phyloP scores from a whole-genome alignment of 805 yeast genomes.

The Nematodospora valgi region DNA sequence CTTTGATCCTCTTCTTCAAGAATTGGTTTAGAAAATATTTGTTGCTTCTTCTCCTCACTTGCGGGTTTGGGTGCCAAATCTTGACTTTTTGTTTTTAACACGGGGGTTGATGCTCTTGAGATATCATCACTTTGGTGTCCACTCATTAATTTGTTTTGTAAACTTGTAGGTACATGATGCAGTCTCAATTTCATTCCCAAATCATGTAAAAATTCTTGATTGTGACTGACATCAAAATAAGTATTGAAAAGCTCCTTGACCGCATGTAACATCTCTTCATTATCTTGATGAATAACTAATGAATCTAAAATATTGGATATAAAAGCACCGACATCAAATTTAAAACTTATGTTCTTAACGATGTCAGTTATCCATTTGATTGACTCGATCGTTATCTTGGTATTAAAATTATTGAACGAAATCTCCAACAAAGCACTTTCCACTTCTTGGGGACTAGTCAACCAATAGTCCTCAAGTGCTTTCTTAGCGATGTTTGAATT shows the following conservation, averaged over 20 bases:
- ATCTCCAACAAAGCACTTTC: slow-evolving; percentile 42
- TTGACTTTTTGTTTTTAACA: no score
- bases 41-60: no score
- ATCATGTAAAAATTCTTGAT: neutral
- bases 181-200: neutral
- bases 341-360: slow-evolving; percentile 28
- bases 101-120: slow-evolving; percentile 1
- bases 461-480: slow-evolving; percentile 54
- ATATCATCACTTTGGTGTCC: neutral
- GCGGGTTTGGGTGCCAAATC: no score
- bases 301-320: slow-evolving; percentile 13
- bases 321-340: slow-evolving; percentile 27
- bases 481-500: slow-evolving; percentile 42
- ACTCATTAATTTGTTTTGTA: neutral
- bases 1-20: neutral
- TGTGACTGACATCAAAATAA: neutral
- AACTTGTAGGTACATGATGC: neutral
- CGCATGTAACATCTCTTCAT: neutral
- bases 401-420: slow-evolving; percentile 40
- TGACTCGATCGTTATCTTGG: slow-evolving; percentile 39
- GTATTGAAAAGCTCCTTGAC: neutral
- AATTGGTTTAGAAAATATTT: neutral
- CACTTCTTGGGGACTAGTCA: slow-evolving; percentile 46
- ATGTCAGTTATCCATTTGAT: slow-evolving; percentile 44
- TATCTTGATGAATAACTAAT: neutral